Evolutionary conservation across 2,329 filamentous ascomycete genomes (phyloP).

Genomic region (Aspergillus neoniger): DNA sequence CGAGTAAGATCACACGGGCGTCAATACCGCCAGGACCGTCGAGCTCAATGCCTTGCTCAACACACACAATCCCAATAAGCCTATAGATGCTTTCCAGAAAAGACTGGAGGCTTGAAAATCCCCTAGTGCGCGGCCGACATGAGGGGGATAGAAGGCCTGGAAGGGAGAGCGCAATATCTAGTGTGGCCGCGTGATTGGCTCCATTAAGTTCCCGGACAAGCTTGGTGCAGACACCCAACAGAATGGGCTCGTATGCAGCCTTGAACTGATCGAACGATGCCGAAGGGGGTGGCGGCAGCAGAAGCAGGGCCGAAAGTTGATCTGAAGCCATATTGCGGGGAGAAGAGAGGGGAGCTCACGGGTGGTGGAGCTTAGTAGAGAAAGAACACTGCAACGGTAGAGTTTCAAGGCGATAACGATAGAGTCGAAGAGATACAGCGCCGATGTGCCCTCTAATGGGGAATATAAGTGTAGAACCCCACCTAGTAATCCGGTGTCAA

Average conservation of each 20-base stretch:
- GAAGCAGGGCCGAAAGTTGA: slow-evolving; percentile 52
- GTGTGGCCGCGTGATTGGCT: slow-evolving; percentile 37
- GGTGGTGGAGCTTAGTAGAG: background rate
- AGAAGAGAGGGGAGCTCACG: slow-evolving; percentile 9
- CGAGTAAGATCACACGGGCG: slow-evolving; percentile 70
- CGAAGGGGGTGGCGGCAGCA: slow-evolving; percentile 64
- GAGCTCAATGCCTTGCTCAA: slow-evolving; percentile 63
- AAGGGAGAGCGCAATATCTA: slow-evolving; percentile 65
- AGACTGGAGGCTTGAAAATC: slow-evolving; percentile 71
- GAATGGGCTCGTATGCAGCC: slow-evolving; percentile 61
- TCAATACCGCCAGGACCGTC: slow-evolving; percentile 72
- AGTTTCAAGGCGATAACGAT: background rate
- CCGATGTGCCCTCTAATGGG: too few relatives aligned
- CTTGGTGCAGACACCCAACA: slow-evolving; percentile 57
- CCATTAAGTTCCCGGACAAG: slow-evolving; percentile 44
- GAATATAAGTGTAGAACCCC: too few relatives aligned
- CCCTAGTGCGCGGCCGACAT: slow-evolving; percentile 54
- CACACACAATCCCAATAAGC: slow-evolving; percentile 71
- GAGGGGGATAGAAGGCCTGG: slow-evolving; percentile 60
- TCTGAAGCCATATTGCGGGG: slow-evolving; percentile 28
- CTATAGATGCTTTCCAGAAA: slow-evolving; percentile 77
- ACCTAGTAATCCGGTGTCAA: too few relatives aligned
- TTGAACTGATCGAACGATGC: slow-evolving; percentile 54
- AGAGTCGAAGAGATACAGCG: background rate
- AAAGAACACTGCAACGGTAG: background rate